phyloP scores from a whole-genome alignment of 1,284 basidiomycete genomes.

The Naganishia liquefaciens region DNA sequence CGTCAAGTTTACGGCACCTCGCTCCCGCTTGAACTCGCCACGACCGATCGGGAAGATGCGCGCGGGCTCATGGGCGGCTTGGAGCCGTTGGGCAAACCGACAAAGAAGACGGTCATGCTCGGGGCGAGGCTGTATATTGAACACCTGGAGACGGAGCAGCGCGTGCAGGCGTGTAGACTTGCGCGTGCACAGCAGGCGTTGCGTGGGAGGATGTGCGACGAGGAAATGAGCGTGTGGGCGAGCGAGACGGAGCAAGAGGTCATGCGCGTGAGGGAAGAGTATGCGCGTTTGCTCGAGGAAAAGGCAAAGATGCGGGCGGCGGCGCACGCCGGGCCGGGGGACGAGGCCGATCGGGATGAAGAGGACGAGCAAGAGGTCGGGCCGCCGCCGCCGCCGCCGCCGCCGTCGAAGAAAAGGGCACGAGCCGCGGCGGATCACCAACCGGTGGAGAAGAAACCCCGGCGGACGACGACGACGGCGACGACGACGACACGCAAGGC shows the following conservation, averaged over 20 bases:
- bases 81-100: slow-evolving; percentile 51
- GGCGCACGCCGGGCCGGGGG: slow-evolving; percentile 3
- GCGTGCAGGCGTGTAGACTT: slow-evolving; percentile 44
- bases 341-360: slow-evolving; percentile 11
- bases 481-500: neutral
- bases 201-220: neutral
- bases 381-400: no score
- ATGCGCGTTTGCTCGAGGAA: slow-evolving; percentile 11
- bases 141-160: slow-evolving; percentile 45
- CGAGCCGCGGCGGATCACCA: neutral
- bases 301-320: slow-evolving; percentile 14
- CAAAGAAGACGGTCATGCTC: slow-evolving; percentile 52
- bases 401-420: slow-evolving; percentile 30
- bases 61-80: slow-evolving; percentile 53
- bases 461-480: neutral
- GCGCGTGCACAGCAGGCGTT: slow-evolving; percentile 19
- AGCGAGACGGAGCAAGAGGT: slow-evolving; percentile 17
- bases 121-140: slow-evolving; percentile 54
- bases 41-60: slow-evolving; percentile 47
- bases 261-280: neutral
- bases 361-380: slow-evolving; percentile 19
- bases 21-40: slow-evolving; percentile 46
- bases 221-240: slow-evolving; percentile 26
- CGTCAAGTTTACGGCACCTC: slow-evolving; percentile 53
- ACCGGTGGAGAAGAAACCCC: slow-evolving; percentile 3